These are phyloP conservation scores for Mediolabrus comicus DNA, from an alignment of 108 stramenopile species.

Conservation along the genomic window DNA sequence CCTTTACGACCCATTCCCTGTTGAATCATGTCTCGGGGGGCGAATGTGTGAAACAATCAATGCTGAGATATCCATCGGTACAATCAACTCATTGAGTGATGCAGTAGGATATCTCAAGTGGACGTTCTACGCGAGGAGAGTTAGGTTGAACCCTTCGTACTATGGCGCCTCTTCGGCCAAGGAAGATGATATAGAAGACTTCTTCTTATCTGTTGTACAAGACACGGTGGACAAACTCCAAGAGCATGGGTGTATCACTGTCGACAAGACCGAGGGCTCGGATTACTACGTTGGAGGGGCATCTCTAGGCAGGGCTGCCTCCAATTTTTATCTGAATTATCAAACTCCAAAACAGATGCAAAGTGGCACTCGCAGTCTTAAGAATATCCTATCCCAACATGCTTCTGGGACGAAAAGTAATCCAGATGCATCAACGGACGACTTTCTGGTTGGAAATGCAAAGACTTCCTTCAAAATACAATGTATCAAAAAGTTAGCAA, in stretches of 20 bases:
- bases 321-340: constrained; percentile 93
- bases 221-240: constrained; percentile 65
- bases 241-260: constrained; percentile 72
- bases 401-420: constrained; percentile 1
- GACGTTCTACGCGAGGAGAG: constrained; percentile 96
- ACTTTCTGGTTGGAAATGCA: constrained; percentile 9
- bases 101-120: constrained; percentile 93
- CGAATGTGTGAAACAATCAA: constrained; percentile 93
- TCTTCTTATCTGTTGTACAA: constrained; percentile 61
- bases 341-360: constrained; percentile 79
- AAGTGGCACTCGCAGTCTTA: constrained; percentile 54
- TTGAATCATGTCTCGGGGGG: constrained; percentile 90
- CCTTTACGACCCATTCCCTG: constrained; percentile 98
- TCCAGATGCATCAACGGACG: constrained; percentile 3
- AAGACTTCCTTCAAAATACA: constrained; percentile 2
- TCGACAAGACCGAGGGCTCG: constrained; percentile 47
- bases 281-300: constrained; percentile 52
- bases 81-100: constrained; percentile 73
- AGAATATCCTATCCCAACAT: constrained; percentile 32
- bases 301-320: constrained; percentile 76
- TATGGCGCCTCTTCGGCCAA: constrained; percentile 78
- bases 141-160: constrained; percentile 93
- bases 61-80: constrained; percentile 93
- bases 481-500: constrained; percentile 8
- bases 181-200: constrained; percentile 67